Base-by-base conservation (phyloP, 2,329 filamentous ascomycete species). In the Exophiala aquamarina region DNA sequence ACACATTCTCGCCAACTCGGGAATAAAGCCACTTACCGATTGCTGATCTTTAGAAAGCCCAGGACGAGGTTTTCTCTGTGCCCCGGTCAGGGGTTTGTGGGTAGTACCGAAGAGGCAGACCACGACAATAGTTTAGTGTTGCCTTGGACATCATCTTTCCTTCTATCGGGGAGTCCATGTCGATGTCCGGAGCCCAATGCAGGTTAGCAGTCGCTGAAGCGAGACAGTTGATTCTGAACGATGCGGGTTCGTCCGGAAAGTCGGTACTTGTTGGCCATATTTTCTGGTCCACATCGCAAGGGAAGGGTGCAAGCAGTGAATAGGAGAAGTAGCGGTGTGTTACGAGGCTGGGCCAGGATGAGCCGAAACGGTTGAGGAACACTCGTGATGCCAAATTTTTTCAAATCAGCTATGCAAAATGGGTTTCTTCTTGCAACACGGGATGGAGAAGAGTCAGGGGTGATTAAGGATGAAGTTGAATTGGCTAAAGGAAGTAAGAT, bases 281-380 rank as follows among this genome's bases (percentile, higher is more conserved):
- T 14, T 8, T 14, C 32, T 34, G n/a, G 13, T 41, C 19, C 29
- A 28, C 47, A 10, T 20, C 19, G n/a, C 32, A 14, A 34, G n/a
- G 17, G n/a, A 34, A 6, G n/a, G n/a, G 19, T 17, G 15, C 9
- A 40, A 18, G 31, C 11, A 23, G 19, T 21, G 26, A 18, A 29
- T 14, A 36, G 43, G 39, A 29, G 26, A 45, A 52, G 44, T 21
- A 41, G 50, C 50, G 50, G 50, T 53, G 50, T 43, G 42, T 34
- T 23, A 36, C 26, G 23, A 44, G 49, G 39, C 41, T 40, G 40
- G 26, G 20, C 17, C 17, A n/a, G 32, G 32, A 18, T 18, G 17
- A 14, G 8, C 8, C 32, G 5, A 34, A 38, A 18, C 15, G 23
- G 20, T 42, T 26, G 14, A 28, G n/a, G 10, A 21, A 41, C 11